Conservation (phyloP, 2,329 filamentous ascomycete genomes). For the Dothistroma septosporum region DNA sequence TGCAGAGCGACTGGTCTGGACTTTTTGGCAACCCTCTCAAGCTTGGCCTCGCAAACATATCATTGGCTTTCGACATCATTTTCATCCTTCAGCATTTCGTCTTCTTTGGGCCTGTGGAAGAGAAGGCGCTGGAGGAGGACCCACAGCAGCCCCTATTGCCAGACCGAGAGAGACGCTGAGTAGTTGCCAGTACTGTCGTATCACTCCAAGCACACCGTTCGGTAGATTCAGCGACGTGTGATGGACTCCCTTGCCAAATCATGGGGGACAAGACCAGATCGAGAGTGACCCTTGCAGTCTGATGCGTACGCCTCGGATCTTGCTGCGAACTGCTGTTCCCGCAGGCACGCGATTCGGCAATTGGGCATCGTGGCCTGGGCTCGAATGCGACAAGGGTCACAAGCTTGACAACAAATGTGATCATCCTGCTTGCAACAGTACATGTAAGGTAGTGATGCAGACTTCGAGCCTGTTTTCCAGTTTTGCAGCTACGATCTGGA, state of each 20-base stretch:
- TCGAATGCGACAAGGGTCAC: neutral
- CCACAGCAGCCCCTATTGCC: constrained; percentile 2
- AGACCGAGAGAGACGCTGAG: neutral
- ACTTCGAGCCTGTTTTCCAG: neutral
- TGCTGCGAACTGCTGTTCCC: neutral
- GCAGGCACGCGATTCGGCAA: neutral
- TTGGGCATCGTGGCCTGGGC: neutral
- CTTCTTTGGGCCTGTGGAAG: constrained; percentile 54
- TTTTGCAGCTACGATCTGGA: neutral
- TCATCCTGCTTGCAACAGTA: neutral
- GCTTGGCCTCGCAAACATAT: constrained; percentile 78
- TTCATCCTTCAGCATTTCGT: constrained; percentile 89
- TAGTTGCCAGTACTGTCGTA: neutral
- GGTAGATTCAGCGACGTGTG: neutral
- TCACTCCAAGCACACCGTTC: neutral
- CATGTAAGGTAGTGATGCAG: no score
- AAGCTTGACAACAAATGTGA: neutral
- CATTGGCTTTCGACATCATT: constrained; percentile 77
- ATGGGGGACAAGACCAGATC: neutral
- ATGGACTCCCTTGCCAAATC: neutral
- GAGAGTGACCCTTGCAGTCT: neutral
- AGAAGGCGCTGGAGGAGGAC: neutral
- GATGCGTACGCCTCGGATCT: neutral
- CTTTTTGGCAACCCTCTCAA: constrained; percentile 90
- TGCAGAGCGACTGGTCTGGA: constrained; percentile 84